Evolutionary conservation across 192 early-diverging fungal species (phyloP), one percentile per base, ranked within the genome.

Genomic region (Pilaira anomala): DNA sequence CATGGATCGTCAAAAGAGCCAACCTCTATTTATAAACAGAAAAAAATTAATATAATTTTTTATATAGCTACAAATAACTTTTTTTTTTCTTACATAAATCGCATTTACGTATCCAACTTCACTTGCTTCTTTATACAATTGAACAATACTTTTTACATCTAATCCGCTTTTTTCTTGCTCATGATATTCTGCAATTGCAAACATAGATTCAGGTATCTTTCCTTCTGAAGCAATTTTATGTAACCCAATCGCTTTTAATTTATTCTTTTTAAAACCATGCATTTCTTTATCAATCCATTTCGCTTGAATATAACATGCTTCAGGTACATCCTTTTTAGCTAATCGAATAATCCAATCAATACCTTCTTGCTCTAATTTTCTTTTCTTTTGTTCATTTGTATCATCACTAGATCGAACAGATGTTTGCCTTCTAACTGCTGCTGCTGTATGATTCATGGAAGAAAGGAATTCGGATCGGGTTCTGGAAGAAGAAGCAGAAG

Each of bases 1-100:
- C 94, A n/a, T 84, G 78, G 60, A 93, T 73, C 49, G 88, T 84
- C 50, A 88, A 81, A 62, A 83, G 81, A 8, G 91, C 87, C 71
- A 95, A 78, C 29, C 90, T 87, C 85, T 90, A 79, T 56, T 21
- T 36, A 21, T n/a, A 21, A 36, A 36, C 18, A 13, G 11, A 36
- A 41, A 40, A 9, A 29, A 33, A 30, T 21, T 45, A 13, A 39
- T 22, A 21, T 14, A 16, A 19, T 29, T 26, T 22, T 24, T 57
- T 24, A 19, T 26, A 40, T 3, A 7, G 9, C 9, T 24, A 36
- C 2, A 56, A 60, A 44, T n/a, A 14, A 48, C 13, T 7, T 19
- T 56, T 30, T 48, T 25, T 25, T 18, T 6, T 70, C 80, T 67
- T 75, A 83, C 81, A 26, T 81, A 87, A 62, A 81, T 88, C 2